These are phyloP conservation scores for Asclepias syriaca DNA, from an alignment of 257 asterid genomes.

Conservation along the genomic window DNA sequence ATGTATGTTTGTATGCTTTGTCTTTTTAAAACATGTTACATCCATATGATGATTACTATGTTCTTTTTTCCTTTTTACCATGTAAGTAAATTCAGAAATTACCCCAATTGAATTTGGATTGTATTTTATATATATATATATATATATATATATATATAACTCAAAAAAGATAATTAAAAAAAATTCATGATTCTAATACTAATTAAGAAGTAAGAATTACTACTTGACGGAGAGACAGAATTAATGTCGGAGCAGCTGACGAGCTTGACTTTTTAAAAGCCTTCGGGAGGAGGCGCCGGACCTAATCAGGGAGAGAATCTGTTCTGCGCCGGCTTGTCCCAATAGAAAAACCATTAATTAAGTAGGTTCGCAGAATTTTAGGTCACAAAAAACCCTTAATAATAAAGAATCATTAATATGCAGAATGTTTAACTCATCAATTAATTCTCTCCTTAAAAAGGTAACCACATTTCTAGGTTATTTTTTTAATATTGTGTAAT, in stretches of 20 bases:
- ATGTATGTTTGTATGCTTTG: no score
- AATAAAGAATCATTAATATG: background rate
- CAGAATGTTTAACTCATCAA: background rate
- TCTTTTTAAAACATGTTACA: no score
- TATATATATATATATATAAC: no score
- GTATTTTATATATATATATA: no score
- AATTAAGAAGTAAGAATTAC: no score
- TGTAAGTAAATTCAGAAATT: no score
- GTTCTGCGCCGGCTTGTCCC: background rate
- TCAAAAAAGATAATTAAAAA: background rate
- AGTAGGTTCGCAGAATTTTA: slow-evolving; percentile 6
- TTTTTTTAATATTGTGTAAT: background rate
- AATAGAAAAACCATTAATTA: background rate
- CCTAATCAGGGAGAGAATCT: background rate
- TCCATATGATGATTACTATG: no score
- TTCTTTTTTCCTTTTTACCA: no score
- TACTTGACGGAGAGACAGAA: background rate
- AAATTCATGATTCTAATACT: background rate
- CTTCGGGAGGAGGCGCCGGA: background rate
- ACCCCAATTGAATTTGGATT: no score
- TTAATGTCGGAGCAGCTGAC: background rate
- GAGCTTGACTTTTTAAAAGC: background rate
- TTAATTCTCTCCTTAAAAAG: background rate
- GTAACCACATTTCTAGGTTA: slow-evolving; percentile 11
- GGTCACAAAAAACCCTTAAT: background rate